Conservation (phyloP, 148 eudicot genomes). For the Dysphania ambrosioides region DNA sequence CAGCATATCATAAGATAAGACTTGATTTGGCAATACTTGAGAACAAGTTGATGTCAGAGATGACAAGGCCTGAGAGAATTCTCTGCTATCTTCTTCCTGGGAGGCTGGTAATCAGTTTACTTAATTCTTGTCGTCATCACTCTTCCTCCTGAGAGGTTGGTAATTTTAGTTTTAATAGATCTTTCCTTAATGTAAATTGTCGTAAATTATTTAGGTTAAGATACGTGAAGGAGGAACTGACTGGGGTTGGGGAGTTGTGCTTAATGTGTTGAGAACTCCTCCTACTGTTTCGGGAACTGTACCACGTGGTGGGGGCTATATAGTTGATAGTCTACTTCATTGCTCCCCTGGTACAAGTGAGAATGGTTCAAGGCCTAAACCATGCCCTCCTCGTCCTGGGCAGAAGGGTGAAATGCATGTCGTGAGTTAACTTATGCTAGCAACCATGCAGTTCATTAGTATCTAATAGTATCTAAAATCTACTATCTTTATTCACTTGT, state of each 20-base stretch:
- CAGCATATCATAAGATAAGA: conserved; percentile 77
- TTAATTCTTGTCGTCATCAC: background rate
- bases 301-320: conserved; percentile 69
- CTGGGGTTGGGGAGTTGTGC: conserved; percentile 99
- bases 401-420: conserved; percentile 99
- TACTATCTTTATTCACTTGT: background rate
- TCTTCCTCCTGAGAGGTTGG: no score
- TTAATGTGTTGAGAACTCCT: conserved; percentile 84
- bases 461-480: no score
- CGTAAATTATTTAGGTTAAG: conserved; percentile 51
- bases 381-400: conserved; percentile 95
- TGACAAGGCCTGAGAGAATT: conserved; percentile 89
- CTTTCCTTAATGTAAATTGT: conserved; percentile 1
- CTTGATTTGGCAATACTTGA: conserved; percentile 75
- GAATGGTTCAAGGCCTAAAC: conserved; percentile 88
- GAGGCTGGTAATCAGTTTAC: conserved; percentile 62
- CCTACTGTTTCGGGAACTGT: conserved; percentile 51
- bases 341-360: conserved; percentile 85
- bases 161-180: no score
- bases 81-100: conserved; percentile 88
- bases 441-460: background rate
- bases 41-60: conserved; percentile 91
- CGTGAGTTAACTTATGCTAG: conserved; percentile 79
- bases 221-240: conserved; percentile 86
- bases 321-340: conserved; percentile 89